Base-by-base conservation (phyloP, 2,329 filamentous ascomycete genomes). In the Xylariaceae sp. region DNA sequence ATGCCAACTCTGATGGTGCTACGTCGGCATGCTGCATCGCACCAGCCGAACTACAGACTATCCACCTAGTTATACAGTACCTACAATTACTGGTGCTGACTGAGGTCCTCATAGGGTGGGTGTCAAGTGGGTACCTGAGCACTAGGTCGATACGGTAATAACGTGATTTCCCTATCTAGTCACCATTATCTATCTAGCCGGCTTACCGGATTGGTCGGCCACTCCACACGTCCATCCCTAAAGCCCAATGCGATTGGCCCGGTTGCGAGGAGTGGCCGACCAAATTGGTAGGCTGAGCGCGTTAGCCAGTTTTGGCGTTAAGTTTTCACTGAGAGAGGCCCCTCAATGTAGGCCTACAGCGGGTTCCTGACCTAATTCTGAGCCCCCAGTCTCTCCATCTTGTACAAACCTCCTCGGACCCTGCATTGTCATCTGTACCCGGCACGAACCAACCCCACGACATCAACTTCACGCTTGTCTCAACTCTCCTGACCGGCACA, bases 401-500 rank as follows among this genome's bases (percentile, higher is more conserved):
- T 7, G 39, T 6, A n/a, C 43, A 45, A 45, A 45, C 43, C 43
- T 37, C 35, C 35, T 11, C 11, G 43, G 29, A 45, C 43, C 43
- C 43, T 45, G 43, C 43, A 45, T 45, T 30, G 7, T 12, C 26
- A 19, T 8, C 29, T 32, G 43, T 45, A 9, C 43, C 43, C 32
- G 43, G 43, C 12, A 4, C 43, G 19, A 45, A 29, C 43, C 43
- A 31, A 45, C 43, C 43, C 43, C 43, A 45, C 43, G 43, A 45
- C 43, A 45, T 32, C 29, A n/a, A 31, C 29, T 30, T 45, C 40
- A 45, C 43, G 32, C 32, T 30, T 6, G n/a, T 5, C 43, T 6
- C 43, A 45, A 27, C 43, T 32, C 43, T 45, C 43, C 43, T 45
- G 43, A 45, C 43, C 27, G 45, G 31, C 54, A 54, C 54, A 57